Conservation (phyloP, 2,329 filamentous ascomycete species). For the Aspergillus amoenus region DNA sequence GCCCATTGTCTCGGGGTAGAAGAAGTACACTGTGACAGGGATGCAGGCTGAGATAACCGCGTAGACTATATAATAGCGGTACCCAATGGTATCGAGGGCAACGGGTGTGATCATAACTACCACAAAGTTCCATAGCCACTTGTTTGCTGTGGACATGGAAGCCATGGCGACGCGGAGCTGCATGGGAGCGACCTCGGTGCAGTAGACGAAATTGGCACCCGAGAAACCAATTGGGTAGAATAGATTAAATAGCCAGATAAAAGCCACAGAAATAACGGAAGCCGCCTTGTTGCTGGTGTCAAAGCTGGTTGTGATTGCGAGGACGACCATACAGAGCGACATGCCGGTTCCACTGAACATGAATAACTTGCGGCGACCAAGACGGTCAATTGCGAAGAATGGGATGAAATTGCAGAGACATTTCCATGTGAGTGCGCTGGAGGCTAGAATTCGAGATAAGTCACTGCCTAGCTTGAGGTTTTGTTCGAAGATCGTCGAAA, state of each 20-base stretch:
- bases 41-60: conserved; percentile 17
- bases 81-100: conserved; percentile 18
- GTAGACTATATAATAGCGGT: conserved; percentile 21
- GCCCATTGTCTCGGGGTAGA: conserved; percentile 23
- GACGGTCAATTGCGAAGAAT: conserved; percentile 17
- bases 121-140: conserved; percentile 18
- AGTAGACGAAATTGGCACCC: conserved; percentile 22
- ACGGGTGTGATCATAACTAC: conserved; percentile 23
- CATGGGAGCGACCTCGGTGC: conserved; percentile 19
- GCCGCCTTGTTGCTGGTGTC: conserved; percentile 1
- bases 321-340: conserved; percentile 16
- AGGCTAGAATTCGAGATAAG: conserved; percentile 15
- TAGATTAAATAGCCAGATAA: conserved; percentile 22
- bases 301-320: conserved; percentile 19
- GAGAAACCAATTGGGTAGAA: conserved; percentile 23
- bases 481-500: conserved; percentile 17
- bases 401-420: conserved; percentile 16
- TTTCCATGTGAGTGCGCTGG: conserved; percentile 19
- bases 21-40: conserved; percentile 17
- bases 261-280: conserved; percentile 13
- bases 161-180: conserved; percentile 15
- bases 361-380: conserved; percentile 19
- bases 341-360: conserved; percentile 21
- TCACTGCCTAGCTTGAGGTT: conserved; percentile 9
- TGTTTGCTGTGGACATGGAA: conserved; percentile 6